Evolutionary conservation across 2,329 filamentous ascomycete species (phyloP).

Genomic region (Calonectria naviculata): DNA sequence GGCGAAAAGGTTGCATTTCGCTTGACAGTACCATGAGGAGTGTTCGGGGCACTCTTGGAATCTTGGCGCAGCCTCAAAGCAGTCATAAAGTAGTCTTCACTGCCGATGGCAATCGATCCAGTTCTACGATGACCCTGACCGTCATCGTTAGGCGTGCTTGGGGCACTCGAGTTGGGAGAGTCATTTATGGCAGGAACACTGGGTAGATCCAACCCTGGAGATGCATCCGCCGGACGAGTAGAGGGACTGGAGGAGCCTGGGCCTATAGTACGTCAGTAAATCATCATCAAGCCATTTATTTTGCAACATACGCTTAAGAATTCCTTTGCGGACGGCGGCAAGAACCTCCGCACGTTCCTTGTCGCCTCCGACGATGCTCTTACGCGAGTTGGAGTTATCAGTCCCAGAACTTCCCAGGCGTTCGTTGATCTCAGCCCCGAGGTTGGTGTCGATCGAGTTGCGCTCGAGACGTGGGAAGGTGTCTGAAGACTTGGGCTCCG

Average conservation of each 20-base stretch:
- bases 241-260: constrained; percentile 77
- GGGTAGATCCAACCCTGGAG: constrained; percentile 67
- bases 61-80: constrained; percentile 79
- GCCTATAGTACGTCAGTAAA: constrained; percentile 35
- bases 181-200: constrained; percentile 74
- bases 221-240: constrained; percentile 69
- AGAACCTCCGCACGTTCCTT: constrained; percentile 91
- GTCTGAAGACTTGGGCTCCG: constrained; percentile 73
- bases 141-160: constrained; percentile 88
- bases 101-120: constrained; percentile 79
- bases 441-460: constrained; percentile 79
- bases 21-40: constrained; percentile 75
- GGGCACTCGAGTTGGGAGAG: constrained; percentile 85
- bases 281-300: neutral
- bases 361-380: constrained; percentile 92
- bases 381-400: constrained; percentile 73
- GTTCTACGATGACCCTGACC: constrained; percentile 72
- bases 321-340: constrained; percentile 93
- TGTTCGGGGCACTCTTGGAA: constrained; percentile 83
- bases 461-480: constrained; percentile 86
- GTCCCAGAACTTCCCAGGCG: constrained; percentile 67
- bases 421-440: constrained; percentile 59
- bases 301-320: constrained; percentile 81
- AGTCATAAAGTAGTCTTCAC: constrained; percentile 90
- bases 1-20: constrained; percentile 85